These are phyloP conservation scores for Suillus plorans DNA, from an alignment of 768 basidiomycete genomes.

Conservation along the genomic window DNA sequence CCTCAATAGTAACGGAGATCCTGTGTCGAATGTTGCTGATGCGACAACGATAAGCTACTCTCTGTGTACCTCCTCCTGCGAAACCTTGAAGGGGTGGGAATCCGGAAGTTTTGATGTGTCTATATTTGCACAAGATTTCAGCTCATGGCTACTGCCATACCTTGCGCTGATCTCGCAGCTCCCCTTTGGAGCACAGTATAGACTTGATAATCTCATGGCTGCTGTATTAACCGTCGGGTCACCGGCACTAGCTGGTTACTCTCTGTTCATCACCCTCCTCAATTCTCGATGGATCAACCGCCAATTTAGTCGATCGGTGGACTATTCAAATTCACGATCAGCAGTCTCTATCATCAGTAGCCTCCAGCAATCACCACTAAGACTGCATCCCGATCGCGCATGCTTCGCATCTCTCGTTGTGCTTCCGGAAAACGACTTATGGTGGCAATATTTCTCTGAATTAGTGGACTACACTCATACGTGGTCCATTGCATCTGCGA, in stretches of 20 bases:
- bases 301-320: constrained; percentile 26
- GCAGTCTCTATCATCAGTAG: constrained; percentile 32
- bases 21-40: constrained; percentile 5
- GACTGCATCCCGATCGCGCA: constrained; percentile 14
- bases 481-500: constrained; percentile 34
- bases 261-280: constrained; percentile 41
- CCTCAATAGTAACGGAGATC: constrained; percentile 2
- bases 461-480: constrained; percentile 34
- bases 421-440: constrained; percentile 36
- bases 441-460: constrained; percentile 33
- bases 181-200: constrained; percentile 43
- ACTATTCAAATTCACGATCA: constrained; percentile 20
- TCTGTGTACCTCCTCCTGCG: constrained; percentile 14
- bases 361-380: constrained; percentile 38
- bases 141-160: constrained; percentile 48
- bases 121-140: constrained; percentile 34
- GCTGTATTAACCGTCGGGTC: constrained; percentile 45
- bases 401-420: constrained; percentile 36
- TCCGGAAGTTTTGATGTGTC: constrained; percentile 14
- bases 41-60: constrained; percentile 11
- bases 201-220: constrained; percentile 41
- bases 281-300: constrained; percentile 42
- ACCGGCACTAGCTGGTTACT: constrained; percentile 45
- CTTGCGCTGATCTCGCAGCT: constrained; percentile 48
- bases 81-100: neutral